Conservation (phyloP, 148 eudicot species). For the Drosera capensis region DNA sequence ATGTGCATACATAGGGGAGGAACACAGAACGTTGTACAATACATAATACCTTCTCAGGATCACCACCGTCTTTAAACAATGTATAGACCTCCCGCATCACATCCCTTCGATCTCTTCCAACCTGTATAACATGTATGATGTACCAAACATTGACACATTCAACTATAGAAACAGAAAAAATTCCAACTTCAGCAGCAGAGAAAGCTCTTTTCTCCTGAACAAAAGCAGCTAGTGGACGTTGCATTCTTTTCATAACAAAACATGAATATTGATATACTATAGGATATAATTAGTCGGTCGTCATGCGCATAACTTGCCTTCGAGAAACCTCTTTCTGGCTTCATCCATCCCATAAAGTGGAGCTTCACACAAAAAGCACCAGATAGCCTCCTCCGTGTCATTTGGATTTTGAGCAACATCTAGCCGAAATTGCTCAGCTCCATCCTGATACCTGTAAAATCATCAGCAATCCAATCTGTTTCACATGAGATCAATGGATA, state of each 20-base stretch:
- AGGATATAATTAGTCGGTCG: no score
- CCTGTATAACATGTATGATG: constrained; percentile 28
- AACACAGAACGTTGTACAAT: no score
- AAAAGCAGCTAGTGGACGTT: no score
- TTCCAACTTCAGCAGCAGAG: no score
- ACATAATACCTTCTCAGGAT: constrained; percentile 87
- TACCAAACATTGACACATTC: no score
- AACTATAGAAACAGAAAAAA: no score
- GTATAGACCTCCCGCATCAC: constrained; percentile 66
- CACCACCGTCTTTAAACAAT: constrained; percentile 85
- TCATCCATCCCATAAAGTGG: constrained; percentile 64
- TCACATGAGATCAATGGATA: neutral
- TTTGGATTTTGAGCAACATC: constrained; percentile 94
- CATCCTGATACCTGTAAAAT: constrained; percentile 65
- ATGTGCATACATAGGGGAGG: no score
- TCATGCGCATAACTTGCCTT: constrained; percentile 35
- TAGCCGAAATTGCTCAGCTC: constrained; percentile 78
- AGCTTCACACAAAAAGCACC: constrained; percentile 99
- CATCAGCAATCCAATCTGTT: constrained; percentile 1
- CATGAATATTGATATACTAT: no score
- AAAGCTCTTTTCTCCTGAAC: no score
- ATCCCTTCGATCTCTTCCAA: constrained; percentile 83
- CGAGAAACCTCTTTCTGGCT: constrained; percentile 67
- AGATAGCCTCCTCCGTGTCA: constrained; percentile 93
- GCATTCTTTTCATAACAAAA: no score